phyloP scores from a whole-genome alignment of 1,139 yeast species.

The Kodamaea ohmeri region DNA sequence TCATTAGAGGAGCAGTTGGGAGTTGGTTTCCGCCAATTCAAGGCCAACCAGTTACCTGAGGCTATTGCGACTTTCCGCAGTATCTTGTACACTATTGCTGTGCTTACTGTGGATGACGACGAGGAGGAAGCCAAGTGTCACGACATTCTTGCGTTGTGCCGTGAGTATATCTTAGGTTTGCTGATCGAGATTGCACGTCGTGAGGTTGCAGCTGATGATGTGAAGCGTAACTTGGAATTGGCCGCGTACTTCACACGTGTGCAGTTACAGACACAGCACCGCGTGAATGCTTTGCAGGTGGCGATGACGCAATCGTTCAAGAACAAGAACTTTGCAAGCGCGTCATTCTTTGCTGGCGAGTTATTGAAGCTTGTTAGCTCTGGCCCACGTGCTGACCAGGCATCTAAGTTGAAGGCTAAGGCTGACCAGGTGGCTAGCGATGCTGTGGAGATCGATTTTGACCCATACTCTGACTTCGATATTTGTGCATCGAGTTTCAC shows the following conservation, averaged over 20 bases:
- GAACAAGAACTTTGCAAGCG: slow-evolving; percentile 81
- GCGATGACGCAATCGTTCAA: slow-evolving; percentile 94
- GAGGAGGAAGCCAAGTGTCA: slow-evolving; percentile 76
- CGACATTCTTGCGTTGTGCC: slow-evolving; percentile 70
- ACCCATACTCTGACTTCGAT: slow-evolving; percentile 86
- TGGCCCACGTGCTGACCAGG: slow-evolving; percentile 88
- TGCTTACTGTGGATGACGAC: slow-evolving; percentile 67
- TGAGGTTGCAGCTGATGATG: slow-evolving; percentile 62
- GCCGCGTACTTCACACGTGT: slow-evolving; percentile 95
- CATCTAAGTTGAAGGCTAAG: slow-evolving; percentile 72
- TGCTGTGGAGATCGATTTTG: slow-evolving; percentile 87
- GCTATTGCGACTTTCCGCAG: slow-evolving; percentile 80
- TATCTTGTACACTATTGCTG: slow-evolving; percentile 71
- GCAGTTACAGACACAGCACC: slow-evolving; percentile 77
- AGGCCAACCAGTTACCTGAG: slow-evolving; percentile 74
- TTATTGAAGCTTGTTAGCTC: slow-evolving; percentile 63
- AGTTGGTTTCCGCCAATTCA: slow-evolving; percentile 79
- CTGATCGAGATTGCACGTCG: slow-evolving; percentile 90
- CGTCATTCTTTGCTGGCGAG: slow-evolving; percentile 86
- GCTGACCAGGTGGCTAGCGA: slow-evolving; percentile 82
- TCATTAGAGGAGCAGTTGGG: slow-evolving; percentile 62
- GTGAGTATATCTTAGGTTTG: slow-evolving; percentile 88
- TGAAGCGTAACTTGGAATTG: slow-evolving; percentile 84
- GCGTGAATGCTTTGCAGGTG: slow-evolving; percentile 84
- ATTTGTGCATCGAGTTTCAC: slow-evolving; percentile 85